These are phyloP conservation scores for Kwoniella sp. DNA, from an alignment of 768 basidiomycete species.

Conservation along the genomic window DNA sequence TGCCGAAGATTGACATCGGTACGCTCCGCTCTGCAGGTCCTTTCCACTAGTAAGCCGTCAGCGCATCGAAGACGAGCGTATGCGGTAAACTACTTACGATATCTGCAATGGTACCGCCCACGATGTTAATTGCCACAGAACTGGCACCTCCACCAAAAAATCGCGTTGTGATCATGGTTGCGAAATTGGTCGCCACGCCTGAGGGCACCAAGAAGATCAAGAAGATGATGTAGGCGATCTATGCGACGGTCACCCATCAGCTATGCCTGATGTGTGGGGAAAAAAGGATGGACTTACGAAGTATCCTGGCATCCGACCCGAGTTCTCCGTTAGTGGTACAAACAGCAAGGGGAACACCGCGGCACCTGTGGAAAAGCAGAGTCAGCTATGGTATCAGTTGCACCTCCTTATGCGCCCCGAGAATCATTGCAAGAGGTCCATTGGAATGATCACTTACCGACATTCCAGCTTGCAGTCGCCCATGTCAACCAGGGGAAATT, in stretches of 20 bases:
- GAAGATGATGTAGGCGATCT: constrained; percentile 22
- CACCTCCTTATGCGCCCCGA: no score
- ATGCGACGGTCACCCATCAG: background rate
- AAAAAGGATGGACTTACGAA: constrained; percentile 4
- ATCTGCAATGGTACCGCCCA: constrained; percentile 27
- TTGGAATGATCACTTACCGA: constrained; percentile 8
- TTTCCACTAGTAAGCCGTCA: background rate
- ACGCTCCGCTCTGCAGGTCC: constrained; percentile 19
- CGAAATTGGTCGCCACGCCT: constrained; percentile 11
- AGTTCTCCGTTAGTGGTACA: constrained; percentile 20
- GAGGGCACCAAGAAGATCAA: constrained; percentile 20
- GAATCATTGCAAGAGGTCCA: no score
- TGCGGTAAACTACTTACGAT: constrained; percentile 9
- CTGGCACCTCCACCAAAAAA: constrained; percentile 21
- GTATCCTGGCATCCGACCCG: constrained; percentile 21
- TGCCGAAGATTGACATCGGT: constrained; percentile 22
- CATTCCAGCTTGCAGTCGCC: constrained; percentile 21
- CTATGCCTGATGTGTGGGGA: background rate
- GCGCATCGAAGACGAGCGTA: background rate
- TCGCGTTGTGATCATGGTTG: constrained; percentile 16
- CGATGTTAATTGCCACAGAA: constrained; percentile 19
- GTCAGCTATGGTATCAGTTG: no score
- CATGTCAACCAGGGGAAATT: constrained; percentile 10
- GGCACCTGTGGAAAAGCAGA: background rate
- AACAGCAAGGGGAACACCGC: constrained; percentile 10